Percentiles rank a stretch among this genome's conserved stretches.
Evolutionary conservation across 139 green algal genomes (phyloP).

Genomic region (Picochlorum sp.): DNA sequence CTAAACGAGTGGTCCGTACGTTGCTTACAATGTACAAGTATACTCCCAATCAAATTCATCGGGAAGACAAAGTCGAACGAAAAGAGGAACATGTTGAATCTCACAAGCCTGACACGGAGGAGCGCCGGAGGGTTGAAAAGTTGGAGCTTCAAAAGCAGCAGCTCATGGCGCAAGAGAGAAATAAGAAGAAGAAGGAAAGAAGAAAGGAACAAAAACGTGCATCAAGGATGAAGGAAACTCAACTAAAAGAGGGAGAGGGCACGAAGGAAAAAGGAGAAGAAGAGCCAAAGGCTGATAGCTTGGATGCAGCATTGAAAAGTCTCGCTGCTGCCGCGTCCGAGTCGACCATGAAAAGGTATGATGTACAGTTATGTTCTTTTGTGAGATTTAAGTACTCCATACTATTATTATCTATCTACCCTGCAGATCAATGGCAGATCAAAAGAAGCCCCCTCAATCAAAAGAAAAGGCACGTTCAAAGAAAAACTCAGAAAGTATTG

Average conservation of each 20-base stretch:
- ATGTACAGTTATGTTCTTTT: too few species aligned
- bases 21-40: slow-evolving; percentile 46
- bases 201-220: not conserved
- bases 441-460: not conserved
- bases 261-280: slow-evolving; percentile 39
- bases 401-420: too few species aligned
- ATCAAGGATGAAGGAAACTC: slow-evolving; percentile 4
- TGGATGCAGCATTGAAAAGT: slow-evolving; percentile 23
- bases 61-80: too few species aligned
- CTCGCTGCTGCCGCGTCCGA: slow-evolving; percentile 26
- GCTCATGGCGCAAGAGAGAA: not conserved
- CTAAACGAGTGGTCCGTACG: slow-evolving; percentile 54
- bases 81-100: too few species aligned
- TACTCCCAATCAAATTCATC: too few species aligned
- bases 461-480: slow-evolving; percentile 7
- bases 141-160: too few species aligned
- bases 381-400: too few species aligned
- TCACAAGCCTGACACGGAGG: too few species aligned
- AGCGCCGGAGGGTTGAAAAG: too few species aligned
- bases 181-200: not conserved
- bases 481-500: slow-evolving; percentile 34
- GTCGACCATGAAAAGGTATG: slow-evolving; percentile 32
- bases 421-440: not conserved
- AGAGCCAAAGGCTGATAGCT: slow-evolving; percentile 48
- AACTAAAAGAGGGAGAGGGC: slow-evolving; percentile 5